A percentile compares a stretch with the other conserved stretches of the same genome.
phyloP scores from a whole-genome alignment of 148 eudicot species.

The Camellia lanceoleosa region DNA sequence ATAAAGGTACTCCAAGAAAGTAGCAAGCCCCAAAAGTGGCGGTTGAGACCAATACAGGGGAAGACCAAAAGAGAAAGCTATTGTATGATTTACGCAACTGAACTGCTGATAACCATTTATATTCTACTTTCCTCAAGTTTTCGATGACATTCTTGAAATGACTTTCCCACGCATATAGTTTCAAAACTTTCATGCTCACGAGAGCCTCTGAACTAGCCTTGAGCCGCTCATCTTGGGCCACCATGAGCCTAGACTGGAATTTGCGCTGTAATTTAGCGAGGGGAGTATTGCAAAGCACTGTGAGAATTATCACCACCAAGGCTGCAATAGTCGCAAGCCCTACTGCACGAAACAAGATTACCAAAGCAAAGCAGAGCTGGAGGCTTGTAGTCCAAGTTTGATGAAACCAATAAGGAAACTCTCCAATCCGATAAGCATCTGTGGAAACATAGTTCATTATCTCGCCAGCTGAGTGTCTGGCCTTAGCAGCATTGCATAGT shows the following conservation, averaged over 20 bases:
- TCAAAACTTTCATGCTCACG: constrained; percentile 80
- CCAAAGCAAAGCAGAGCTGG: constrained; percentile 53
- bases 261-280: constrained; percentile 45
- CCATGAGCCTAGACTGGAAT: constrained; percentile 53
- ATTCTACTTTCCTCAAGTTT: constrained; percentile 54
- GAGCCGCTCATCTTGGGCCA: constrained; percentile 50
- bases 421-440: constrained; percentile 73
- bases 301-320: constrained; percentile 42
- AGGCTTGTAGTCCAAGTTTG: constrained; percentile 58
- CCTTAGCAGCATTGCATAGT: constrained; percentile 66
- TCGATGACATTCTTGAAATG: constrained; percentile 69
- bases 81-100: constrained; percentile 68
- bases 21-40: constrained; percentile 88
- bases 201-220: constrained; percentile 58
- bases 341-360: constrained; percentile 34
- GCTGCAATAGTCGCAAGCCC: constrained; percentile 51
- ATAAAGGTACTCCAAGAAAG: constrained; percentile 53
- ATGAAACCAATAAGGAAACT: constrained; percentile 77
- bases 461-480: constrained; percentile 74
- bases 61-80: constrained; percentile 68
- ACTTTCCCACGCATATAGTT: constrained; percentile 86
- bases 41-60: constrained; percentile 77
- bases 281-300: constrained; percentile 59
- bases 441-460: constrained; percentile 63
- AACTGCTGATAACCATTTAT: constrained; percentile 63